These are phyloP conservation scores for Acanthamoeba divionensis DNA, from an alignment of 208 protist species.

Conservation along the genomic window DNA sequence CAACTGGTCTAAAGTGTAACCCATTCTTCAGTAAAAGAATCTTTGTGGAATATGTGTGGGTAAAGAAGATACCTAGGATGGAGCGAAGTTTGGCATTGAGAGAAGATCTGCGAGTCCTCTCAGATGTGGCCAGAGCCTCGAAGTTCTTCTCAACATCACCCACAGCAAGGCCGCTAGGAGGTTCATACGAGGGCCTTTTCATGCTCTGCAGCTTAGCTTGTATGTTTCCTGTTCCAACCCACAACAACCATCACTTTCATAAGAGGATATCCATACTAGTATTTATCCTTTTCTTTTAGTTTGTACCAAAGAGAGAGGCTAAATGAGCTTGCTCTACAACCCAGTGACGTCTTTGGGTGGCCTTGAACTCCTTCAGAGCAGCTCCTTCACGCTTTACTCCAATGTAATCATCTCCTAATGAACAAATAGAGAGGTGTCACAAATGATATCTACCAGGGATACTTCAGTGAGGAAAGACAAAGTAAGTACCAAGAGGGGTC, in stretches of 20 bases:
- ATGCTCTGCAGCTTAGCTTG: slow-evolving; percentile 54
- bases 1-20: neutral
- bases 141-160: slow-evolving; percentile 50
- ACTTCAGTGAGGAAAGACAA: neutral
- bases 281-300: neutral
- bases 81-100: slow-evolving; percentile 50
- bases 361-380: slow-evolving; percentile 41
- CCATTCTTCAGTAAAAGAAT: neutral
- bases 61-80: slow-evolving; percentile 16
- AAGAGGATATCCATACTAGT: neutral
- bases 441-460: too few species aligned
- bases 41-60: neutral
- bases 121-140: slow-evolving; percentile 38
- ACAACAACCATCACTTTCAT: too few species aligned
- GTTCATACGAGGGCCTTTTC: slow-evolving; percentile 58
- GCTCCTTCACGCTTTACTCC: neutral
- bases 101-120: slow-evolving; percentile 1
- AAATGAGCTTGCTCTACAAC: slow-evolving; percentile 54
- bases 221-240: slow-evolving; percentile 49
- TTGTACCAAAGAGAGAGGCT: neutral
- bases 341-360: slow-evolving; percentile 21
- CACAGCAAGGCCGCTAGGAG: slow-evolving; percentile 45
- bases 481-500: neutral
- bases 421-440: too few species aligned
- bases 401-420: slow-evolving; percentile 10